These are phyloP conservation scores for Monosporascus sp. DNA, from an alignment of 2,329 filamentous ascomycete genomes.

Conservation along the genomic window DNA sequence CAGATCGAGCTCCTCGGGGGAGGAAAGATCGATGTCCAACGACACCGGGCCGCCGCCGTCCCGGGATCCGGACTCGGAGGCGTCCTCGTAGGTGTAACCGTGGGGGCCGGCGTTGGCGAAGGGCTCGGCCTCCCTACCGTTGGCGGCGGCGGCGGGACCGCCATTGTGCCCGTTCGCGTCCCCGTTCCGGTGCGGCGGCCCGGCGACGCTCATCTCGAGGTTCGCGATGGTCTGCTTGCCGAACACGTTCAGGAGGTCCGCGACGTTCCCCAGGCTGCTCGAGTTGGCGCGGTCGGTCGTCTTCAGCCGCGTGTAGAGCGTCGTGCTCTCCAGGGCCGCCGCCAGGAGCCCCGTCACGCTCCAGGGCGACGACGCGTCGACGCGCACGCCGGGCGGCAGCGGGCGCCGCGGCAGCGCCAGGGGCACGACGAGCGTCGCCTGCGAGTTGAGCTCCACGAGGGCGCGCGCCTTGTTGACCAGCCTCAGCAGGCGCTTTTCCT, in stretches of 20 bases:
- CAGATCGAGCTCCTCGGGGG: constrained; percentile 31
- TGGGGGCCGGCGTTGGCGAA: constrained; percentile 18
- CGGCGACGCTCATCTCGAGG: constrained; percentile 60
- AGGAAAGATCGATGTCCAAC: constrained; percentile 36
- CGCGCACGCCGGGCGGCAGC: constrained; percentile 50
- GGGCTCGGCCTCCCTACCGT: constrained; percentile 24
- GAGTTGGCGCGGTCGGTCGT: constrained; percentile 33
- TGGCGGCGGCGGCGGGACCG: constrained; percentile 3
- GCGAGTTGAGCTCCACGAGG: constrained; percentile 60
- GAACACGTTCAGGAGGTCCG: constrained; percentile 63
- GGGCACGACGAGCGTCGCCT: constrained; percentile 74
- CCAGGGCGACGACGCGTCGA: constrained; percentile 68
- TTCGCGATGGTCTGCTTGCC: constrained; percentile 77
- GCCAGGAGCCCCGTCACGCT: constrained; percentile 72
- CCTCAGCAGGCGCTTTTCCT: constrained; percentile 60
- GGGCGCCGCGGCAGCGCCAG: constrained; percentile 56
- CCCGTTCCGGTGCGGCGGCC: constrained; percentile 19
- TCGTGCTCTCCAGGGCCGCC: constrained; percentile 72
- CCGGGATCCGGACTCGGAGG: constrained; percentile 19
- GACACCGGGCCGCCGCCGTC: constrained; percentile 26
- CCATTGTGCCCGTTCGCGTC: constrained; percentile 13
- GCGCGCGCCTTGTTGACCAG: constrained; percentile 71
- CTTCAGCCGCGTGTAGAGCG: constrained; percentile 67
- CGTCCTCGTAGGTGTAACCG: constrained; percentile 25
- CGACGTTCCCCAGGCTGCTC: constrained; percentile 56